Conservation (phyloP, 495 filamentous ascomycete genomes). For the Aspergillus saccharolyticus region DNA sequence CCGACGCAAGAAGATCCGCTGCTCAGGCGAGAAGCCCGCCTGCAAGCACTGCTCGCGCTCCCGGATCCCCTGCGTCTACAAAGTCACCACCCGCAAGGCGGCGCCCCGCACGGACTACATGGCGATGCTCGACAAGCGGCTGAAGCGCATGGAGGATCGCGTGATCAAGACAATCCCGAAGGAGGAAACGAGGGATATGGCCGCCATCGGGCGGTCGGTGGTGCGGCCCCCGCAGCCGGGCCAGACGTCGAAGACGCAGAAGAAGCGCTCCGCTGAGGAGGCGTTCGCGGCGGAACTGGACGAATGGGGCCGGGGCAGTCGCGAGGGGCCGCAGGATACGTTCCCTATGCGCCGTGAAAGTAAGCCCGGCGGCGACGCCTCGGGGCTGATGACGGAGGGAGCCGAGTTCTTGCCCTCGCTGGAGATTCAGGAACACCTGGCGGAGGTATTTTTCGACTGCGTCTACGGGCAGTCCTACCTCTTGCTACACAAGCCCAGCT, state of each 20-base stretch:
- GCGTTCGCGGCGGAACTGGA: constrained; percentile 82
- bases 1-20: constrained; percentile 94
- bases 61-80: constrained; percentile 97
- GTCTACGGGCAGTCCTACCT: constrained; percentile 95
- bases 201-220: constrained; percentile 62
- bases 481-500: constrained; percentile 94
- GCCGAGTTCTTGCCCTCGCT: constrained; percentile 77
- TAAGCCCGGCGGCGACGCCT: constrained; percentile 60
- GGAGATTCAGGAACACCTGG: constrained; percentile 89
- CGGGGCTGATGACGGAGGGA: constrained; percentile 70
- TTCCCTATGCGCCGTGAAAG: constrained; percentile 53
- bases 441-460: constrained; percentile 93
- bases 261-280: constrained; percentile 83
- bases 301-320: constrained; percentile 65
- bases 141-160: constrained; percentile 94
- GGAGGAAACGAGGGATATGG: constrained; percentile 58
- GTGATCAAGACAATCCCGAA: constrained; percentile 95
- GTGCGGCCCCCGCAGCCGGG: constrained; percentile 75
- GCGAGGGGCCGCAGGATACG: constrained; percentile 43
- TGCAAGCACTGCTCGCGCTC: constrained; percentile 95
- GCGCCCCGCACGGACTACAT: constrained; percentile 98
- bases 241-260: constrained; percentile 52
- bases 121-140: constrained; percentile 93
- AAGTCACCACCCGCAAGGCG: constrained; percentile 89
- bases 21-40: constrained; percentile 93